Percentiles rank a stretch among this genome's conserved stretches.
phyloP scores from a whole-genome alignment of 2,329 filamentous ascomycete species.

The Phaeosphaeria sp. region DNA sequence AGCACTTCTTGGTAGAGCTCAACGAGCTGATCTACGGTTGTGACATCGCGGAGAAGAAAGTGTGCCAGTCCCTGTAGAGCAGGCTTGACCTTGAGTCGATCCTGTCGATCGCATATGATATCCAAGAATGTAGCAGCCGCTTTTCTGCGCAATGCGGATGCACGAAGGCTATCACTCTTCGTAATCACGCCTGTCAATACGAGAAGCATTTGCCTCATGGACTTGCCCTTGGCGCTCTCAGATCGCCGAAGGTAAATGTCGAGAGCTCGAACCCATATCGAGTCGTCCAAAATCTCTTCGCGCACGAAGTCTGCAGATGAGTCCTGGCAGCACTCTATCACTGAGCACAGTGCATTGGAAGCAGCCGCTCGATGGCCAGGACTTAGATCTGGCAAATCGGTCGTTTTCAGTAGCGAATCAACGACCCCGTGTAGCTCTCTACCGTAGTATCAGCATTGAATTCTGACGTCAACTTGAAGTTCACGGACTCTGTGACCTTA shows the following conservation, averaged over 20 bases:
- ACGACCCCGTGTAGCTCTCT: slow-evolving; percentile 39
- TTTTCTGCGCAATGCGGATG: slow-evolving; percentile 31
- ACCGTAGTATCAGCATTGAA: slow-evolving; percentile 24
- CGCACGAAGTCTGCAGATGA: slow-evolving; percentile 35
- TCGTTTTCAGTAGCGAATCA: slow-evolving; percentile 41
- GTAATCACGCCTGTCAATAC: slow-evolving; percentile 49
- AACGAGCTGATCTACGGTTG: slow-evolving; percentile 50
- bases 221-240: slow-evolving; percentile 55
- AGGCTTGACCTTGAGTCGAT: slow-evolving; percentile 72
- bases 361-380: slow-evolving; percentile 54
- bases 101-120: slow-evolving; percentile 66
- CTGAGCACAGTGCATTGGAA: slow-evolving; percentile 55
- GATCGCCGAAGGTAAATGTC: slow-evolving; percentile 52
- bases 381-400: slow-evolving; percentile 37
- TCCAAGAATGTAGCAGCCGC: slow-evolving; percentile 57
- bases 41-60: slow-evolving; percentile 67
- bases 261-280: slow-evolving; percentile 49
- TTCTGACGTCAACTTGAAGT: slow-evolving; percentile 20
- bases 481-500: slow-evolving; percentile 48
- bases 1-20: slow-evolving; percentile 46
- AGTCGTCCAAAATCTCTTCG: slow-evolving; percentile 41
- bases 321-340: slow-evolving; percentile 50
- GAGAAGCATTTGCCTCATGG: slow-evolving; percentile 54
- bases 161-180: slow-evolving; percentile 29
- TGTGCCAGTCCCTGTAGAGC: slow-evolving; percentile 72